phyloP scores from a whole-genome alignment of 2,329 filamentous ascomycete species.

The Chalaropsis ovoidea region DNA sequence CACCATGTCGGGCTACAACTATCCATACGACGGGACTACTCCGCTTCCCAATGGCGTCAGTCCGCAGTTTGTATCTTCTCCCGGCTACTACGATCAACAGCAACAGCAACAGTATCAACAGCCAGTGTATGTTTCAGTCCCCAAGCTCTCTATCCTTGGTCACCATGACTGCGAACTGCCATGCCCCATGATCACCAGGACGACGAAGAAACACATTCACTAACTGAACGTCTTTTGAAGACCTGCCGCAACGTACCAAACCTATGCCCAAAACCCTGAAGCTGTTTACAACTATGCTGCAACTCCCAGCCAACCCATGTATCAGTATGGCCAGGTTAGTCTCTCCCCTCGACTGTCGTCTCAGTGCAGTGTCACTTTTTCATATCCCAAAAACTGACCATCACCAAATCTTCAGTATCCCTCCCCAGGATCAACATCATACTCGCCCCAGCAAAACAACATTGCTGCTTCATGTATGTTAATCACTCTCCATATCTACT shows the following conservation, averaged over 20 bases:
- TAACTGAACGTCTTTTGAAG: slow-evolving; percentile 7
- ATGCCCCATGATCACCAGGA: neutral
- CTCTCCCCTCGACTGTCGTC: neutral
- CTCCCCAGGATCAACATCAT: slow-evolving; percentile 14
- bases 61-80: slow-evolving; percentile 3
- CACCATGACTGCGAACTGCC: neutral
- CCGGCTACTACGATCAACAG: slow-evolving; percentile 14
- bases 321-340: slow-evolving; percentile 46
- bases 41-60: neutral
- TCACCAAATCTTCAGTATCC: neutral
- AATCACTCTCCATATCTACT: neutral
- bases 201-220: neutral
- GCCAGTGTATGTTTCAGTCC: slow-evolving; percentile 9
- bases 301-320: slow-evolving; percentile 28
- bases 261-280: slow-evolving; percentile 1
- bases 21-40: slow-evolving; percentile 7
- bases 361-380: too few species aligned
- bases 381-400: neutral
- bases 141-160: neutral
- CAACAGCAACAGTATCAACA: slow-evolving; percentile 11
- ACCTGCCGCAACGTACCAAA: slow-evolving; percentile 4
- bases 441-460: slow-evolving; percentile 18
- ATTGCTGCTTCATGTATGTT: slow-evolving; percentile 8
- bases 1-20: slow-evolving; percentile 12
- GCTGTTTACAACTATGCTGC: neutral